Evolutionary conservation across 2,329 filamentous ascomycete species (phyloP).

Genomic region (Xylaria sp.): DNA sequence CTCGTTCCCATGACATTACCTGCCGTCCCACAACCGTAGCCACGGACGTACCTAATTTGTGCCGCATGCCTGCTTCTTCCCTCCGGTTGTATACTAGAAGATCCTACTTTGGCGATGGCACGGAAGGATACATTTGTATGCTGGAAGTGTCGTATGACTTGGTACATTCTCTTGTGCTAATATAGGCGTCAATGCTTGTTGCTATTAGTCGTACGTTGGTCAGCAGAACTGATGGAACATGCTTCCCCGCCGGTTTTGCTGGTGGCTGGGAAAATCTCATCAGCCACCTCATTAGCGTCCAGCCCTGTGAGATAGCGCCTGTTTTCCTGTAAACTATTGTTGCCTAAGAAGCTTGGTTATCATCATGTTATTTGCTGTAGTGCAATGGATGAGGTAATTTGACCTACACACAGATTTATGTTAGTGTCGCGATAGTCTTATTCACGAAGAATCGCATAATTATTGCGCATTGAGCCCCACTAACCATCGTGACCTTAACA

Average conservation of each 20-base stretch:
- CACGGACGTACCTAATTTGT: constrained; percentile 31
- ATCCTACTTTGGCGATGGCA: constrained; percentile 26
- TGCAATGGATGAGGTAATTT: neutral
- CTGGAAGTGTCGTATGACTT: constrained; percentile 34
- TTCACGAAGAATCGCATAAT: neutral
- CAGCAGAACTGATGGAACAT: constrained; percentile 30
- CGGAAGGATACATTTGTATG: constrained; percentile 16
- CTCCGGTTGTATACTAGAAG: constrained; percentile 26
- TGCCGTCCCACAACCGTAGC: constrained; percentile 31
- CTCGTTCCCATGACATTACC: constrained; percentile 32
- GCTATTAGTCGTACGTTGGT: constrained; percentile 39
- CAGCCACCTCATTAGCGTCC: constrained; percentile 32
- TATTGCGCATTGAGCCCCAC: constrained; percentile 14
- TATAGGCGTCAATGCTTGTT: constrained; percentile 34
- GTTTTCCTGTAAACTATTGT: constrained; percentile 6
- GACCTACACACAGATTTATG: neutral
- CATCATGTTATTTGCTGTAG: neutral
- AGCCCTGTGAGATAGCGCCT: neutral
- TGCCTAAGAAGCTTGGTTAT: constrained; percentile 5
- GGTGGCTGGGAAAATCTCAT: constrained; percentile 36
- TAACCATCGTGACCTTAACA: constrained; percentile 17
- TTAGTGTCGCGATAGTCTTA: constrained; percentile 23
- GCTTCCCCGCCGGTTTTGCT: constrained; percentile 16
- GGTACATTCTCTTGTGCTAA: constrained; percentile 30
- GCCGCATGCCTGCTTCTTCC: constrained; percentile 28